These are phyloP conservation scores for Entomortierella beljakovae DNA, from an alignment of 192 early-diverging fungal species.

Conservation along the genomic window DNA sequence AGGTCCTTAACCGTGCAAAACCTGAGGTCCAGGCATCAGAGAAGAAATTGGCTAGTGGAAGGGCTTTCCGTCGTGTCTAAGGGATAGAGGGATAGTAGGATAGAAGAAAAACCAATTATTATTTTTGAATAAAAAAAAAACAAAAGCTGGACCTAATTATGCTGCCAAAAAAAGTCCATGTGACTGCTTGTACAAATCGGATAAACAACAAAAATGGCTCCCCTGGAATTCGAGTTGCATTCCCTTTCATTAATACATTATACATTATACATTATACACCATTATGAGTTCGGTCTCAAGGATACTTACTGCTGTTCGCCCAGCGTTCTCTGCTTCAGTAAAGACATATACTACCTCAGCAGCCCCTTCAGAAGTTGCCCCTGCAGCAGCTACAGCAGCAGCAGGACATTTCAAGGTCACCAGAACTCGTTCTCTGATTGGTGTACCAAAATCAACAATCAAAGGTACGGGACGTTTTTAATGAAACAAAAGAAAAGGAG, in stretches of 20 bases:
- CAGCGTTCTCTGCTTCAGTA: slow-evolving; percentile 18
- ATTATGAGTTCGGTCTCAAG: slow-evolving; percentile 45
- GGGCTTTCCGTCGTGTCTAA: slow-evolving; percentile 42
- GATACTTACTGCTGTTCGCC: slow-evolving; percentile 23
- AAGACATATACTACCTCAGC: slow-evolving; percentile 32
- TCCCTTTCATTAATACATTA: background rate
- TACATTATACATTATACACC: slow-evolving; percentile 1
- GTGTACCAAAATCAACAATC: slow-evolving; percentile 51
- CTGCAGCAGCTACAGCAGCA: slow-evolving; percentile 8
- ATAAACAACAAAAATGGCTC: slow-evolving; percentile 8
- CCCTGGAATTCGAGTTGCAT: background rate
- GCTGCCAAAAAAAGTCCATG: background rate
- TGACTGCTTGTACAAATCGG: slow-evolving; percentile 7
- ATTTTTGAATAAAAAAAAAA: background rate
- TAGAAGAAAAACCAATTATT: background rate
- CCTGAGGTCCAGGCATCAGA: slow-evolving; percentile 85
- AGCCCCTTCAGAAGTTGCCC: background rate
- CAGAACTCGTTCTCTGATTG: slow-evolving; percentile 46
- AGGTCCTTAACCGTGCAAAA: slow-evolving; percentile 98
- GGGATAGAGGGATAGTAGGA: background rate
- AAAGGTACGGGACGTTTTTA: slow-evolving; percentile 23
- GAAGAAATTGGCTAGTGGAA: slow-evolving; percentile 75
- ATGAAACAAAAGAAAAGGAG: background rate
- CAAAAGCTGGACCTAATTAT: background rate
- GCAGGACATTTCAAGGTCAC: slow-evolving; percentile 49